Evolutionary conservation across 805 yeast genomes (phyloP), one percentile per base, ranked within the genome.

Genomic region (Nakazawaea ishiwadae): DNA sequence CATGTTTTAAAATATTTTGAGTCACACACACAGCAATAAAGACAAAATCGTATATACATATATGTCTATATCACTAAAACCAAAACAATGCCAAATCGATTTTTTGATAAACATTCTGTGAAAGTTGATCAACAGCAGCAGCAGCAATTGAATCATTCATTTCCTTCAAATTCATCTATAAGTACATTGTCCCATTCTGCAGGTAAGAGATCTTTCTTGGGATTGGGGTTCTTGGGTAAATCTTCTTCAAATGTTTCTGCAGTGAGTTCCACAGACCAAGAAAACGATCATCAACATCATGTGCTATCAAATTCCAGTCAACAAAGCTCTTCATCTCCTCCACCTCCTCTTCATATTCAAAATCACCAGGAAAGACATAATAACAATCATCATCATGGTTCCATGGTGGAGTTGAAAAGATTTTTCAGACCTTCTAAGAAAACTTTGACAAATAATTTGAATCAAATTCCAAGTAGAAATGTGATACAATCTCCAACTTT

Each of bases 351-450:
- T 17, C n/a, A 31, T 7, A 16, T 8, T 20, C 14, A 31, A 16
- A 16, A 33, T 14, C 14, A 19, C 20, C 16, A 35, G 7, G 11
- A 9, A 10, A 24, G 16, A 15, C 29, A 17, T 27, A 16, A 26
- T 2, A 9, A 26, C 14, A 29, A 30, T 30, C 40, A 40, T 40
- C 52, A 55, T 45, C 66, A 61, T 44, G 54, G 58, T 44, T 78
- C 87, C 18, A 81, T 82, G 85, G 81, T 75, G 18, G 89, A 82
- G 50, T 63, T 83, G 58, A 83, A 82, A 54, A 69, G 85, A 53
- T 81, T 83, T 50, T 83, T 83, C 58, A 76, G 84, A 54, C 84
- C 86, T 4, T 59, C 68, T 6, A 71, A 55, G 40, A 55, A 39
- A 35, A 54, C 37, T 31, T 40, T 14, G 44, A 42, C 28, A 28